Percentiles rank a stretch among this genome's conserved stretches.
Evolutionary conservation across 768 basidiomycete genomes (phyloP).

Genomic region (Panaeolus cyanescens): DNA sequence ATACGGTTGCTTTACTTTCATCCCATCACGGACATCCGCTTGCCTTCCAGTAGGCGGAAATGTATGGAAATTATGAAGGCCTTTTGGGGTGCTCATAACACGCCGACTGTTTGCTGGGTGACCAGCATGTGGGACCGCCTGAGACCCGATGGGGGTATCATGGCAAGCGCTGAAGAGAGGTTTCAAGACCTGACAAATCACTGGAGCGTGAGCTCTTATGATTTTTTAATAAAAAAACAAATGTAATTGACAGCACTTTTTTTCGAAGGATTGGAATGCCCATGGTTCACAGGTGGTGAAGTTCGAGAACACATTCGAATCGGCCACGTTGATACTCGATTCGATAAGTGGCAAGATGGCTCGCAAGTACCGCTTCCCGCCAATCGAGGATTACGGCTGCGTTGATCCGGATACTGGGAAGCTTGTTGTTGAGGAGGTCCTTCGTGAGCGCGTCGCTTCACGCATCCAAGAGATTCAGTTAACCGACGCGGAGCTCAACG

Average conservation of each 20-base stretch:
- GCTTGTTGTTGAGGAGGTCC: background rate
- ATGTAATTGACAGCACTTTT: too few relatives aligned
- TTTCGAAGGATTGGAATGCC: background rate
- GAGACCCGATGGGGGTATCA: background rate
- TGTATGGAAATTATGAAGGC: background rate
- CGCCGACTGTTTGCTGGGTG: background rate
- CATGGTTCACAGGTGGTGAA: background rate
- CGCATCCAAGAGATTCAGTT: too few relatives aligned
- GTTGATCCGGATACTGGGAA: background rate
- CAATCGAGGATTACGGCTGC: background rate
- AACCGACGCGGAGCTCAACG: too few relatives aligned
- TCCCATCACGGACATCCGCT: background rate
- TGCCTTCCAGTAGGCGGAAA: background rate
- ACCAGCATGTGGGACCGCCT: background rate
- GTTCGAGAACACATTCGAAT: background rate
- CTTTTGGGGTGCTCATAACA: background rate
- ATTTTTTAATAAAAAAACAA: too few relatives aligned
- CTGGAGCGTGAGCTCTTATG: background rate
- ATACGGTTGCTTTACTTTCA: background rate
- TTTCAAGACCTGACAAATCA: background rate
- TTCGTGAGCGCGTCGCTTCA: background rate
- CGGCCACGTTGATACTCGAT: background rate
- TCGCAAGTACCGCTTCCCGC: background rate
- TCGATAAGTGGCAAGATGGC: background rate
- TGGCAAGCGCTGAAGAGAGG: background rate